Base-by-base conservation (phyloP, 768 basidiomycete species). In the Collybia mongolica region DNA sequence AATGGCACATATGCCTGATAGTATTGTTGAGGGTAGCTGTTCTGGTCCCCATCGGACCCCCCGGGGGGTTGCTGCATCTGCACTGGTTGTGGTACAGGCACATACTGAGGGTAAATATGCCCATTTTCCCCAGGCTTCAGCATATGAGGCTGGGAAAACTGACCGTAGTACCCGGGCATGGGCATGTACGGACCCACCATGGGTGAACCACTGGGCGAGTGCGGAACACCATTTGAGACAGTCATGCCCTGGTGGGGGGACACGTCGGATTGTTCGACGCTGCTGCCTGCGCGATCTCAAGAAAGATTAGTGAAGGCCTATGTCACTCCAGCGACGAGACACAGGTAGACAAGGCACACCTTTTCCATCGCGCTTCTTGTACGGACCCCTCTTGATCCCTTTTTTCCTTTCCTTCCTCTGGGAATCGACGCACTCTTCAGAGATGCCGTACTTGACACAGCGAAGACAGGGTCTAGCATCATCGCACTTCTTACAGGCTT, bases 291-390 rank as follows among this genome's bases (percentile, higher is more conserved):
- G 75, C 73, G 81, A 80, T 69, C 79, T 79, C 69, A 71, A 73
- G 59, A 58, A 71, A 65, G 69, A 76, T 75, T 69, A 74, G 73
- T 72, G 65, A 67, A 49, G 60, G 63, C 53, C 51, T 53, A 64
- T 41, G 58, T 58, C 56, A 63, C 51, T 60, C 55, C 53, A 61
- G 55, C 50, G 32, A 32, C 53, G 56, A 55, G 47, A 58, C 47
- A 57, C 54, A 52, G 44, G 43, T 48, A 48, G 48, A 57, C 45
- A 56, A 65, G 54, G 69, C 84, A 69, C 64, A 90, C 88, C 81
- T 80, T 86, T 89, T 80, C 82, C 84, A 88, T 90, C 88, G 83
- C 88, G 88, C 83, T 91, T 92, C 90, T 91, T 91, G 86, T 92
- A 92, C 69, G 90, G 90, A 39, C 89, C 89, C 63, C 89, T 73